These are phyloP conservation scores for Neurospora terricola DNA, from an alignment of 495 filamentous ascomycete species.

Conservation along the genomic window DNA sequence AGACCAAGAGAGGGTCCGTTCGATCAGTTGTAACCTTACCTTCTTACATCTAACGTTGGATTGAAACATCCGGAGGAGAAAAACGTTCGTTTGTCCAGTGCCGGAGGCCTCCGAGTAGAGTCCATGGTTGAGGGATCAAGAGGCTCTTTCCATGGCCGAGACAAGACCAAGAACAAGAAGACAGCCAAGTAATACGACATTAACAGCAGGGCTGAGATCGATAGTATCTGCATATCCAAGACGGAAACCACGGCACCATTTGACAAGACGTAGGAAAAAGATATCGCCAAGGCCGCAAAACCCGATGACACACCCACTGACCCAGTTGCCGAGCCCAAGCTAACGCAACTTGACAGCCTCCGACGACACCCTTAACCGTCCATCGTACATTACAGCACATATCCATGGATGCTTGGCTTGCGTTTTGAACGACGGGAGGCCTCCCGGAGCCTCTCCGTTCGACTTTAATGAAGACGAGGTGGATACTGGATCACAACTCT, in stretches of 20 bases:
- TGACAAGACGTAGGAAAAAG: not conserved
- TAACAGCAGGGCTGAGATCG: not conserved
- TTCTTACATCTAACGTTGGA: not conserved
- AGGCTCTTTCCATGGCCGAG: not conserved
- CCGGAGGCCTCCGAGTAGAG: not conserved
- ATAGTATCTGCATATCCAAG: not conserved
- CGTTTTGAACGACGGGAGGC: not conserved
- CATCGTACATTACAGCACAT: not conserved
- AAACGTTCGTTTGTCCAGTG: not conserved
- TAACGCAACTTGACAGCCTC: not conserved
- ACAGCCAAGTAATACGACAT: not conserved
- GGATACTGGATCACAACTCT: not conserved
- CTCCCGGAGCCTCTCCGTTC: not conserved
- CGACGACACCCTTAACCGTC: not conserved
- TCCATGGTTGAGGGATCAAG: not conserved
- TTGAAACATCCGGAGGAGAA: not conserved
- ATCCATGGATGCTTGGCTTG: not conserved
- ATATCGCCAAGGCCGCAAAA: not conserved
- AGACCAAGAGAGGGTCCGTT: not conserved
- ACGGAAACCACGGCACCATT: not conserved
- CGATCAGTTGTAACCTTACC: not conserved
- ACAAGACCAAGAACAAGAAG: not conserved
- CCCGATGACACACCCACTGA: not conserved
- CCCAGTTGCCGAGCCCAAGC: not conserved
- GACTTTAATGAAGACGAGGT: not conserved